Evolutionary conservation across 257 asterid species (phyloP).

Genomic region (Rehmannia glutinosa): DNA sequence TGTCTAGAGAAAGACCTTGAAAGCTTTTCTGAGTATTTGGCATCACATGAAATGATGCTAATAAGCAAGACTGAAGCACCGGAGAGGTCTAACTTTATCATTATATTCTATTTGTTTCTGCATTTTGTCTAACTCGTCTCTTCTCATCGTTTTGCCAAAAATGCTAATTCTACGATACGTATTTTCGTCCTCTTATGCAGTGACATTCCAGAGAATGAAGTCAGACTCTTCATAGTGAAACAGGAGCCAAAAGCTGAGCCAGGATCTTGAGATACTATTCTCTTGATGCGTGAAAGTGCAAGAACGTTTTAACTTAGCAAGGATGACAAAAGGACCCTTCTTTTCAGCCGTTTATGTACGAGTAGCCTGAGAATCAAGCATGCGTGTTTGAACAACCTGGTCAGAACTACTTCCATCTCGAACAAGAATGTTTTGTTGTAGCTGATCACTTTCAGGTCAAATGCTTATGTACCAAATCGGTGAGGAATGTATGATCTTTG

Average conservation of each 20-base stretch:
- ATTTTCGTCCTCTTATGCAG: slow-evolving; percentile 30
- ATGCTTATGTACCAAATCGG: background rate
- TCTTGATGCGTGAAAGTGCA: background rate
- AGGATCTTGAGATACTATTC: slow-evolving; percentile 13
- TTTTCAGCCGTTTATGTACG: no score
- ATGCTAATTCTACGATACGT: slow-evolving; percentile 1
- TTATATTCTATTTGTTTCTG: background rate
- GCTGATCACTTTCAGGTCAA: background rate
- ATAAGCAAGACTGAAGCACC: slow-evolving; percentile 75
- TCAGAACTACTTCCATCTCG: no score
- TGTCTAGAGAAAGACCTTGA: slow-evolving; percentile 50
- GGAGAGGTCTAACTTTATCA: slow-evolving; percentile 57
- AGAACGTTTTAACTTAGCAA: no score
- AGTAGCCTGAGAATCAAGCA: no score
- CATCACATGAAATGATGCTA: slow-evolving; percentile 39
- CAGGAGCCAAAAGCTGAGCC: slow-evolving; percentile 48
- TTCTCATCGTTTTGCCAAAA: background rate
- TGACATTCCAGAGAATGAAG: slow-evolving; percentile 60
- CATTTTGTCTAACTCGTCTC: background rate
- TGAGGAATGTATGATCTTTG: background rate
- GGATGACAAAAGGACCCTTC: no score
- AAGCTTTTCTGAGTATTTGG: slow-evolving; percentile 45
- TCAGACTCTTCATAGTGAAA: slow-evolving; percentile 35
- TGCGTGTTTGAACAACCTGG: no score
- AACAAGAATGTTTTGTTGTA: background rate